phyloP scores from a whole-genome alignment of 441 rosid genomes.

The Aleurites moluccanus region DNA sequence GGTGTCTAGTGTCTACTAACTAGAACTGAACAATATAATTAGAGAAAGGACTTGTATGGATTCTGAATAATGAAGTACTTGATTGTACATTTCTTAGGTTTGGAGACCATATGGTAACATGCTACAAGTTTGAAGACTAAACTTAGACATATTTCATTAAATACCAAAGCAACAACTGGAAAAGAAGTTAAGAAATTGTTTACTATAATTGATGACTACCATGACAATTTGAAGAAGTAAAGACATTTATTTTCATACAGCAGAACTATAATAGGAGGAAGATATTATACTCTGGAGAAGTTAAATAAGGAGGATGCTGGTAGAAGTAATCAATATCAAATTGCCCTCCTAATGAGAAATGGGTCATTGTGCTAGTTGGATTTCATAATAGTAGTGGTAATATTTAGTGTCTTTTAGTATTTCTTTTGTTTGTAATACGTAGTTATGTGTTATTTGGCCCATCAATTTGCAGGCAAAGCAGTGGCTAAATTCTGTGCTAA shows the following conservation, averaged over 20 bases:
- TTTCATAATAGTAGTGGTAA: neutral
- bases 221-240: neutral
- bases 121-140: neutral
- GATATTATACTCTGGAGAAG: neutral
- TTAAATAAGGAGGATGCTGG: neutral
- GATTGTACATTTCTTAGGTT: neutral
- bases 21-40: neutral
- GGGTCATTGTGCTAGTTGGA: neutral
- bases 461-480: conserved; percentile 58
- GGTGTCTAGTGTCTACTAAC: neutral
- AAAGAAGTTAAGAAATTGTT: neutral
- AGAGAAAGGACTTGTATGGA: neutral
- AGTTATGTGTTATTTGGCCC: neutral
- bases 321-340: neutral
- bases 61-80: neutral
- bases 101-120: neutral
- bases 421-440: neutral
- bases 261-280: neutral
- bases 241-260: neutral
- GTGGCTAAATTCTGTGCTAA: conserved; percentile 89
- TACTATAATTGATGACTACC: neutral
- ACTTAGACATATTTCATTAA: neutral
- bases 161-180: neutral
- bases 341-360: neutral
- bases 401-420: neutral